Base-by-base conservation (phyloP, 371 early-diverging fungal species). In the Apophysomyces sp. region DNA sequence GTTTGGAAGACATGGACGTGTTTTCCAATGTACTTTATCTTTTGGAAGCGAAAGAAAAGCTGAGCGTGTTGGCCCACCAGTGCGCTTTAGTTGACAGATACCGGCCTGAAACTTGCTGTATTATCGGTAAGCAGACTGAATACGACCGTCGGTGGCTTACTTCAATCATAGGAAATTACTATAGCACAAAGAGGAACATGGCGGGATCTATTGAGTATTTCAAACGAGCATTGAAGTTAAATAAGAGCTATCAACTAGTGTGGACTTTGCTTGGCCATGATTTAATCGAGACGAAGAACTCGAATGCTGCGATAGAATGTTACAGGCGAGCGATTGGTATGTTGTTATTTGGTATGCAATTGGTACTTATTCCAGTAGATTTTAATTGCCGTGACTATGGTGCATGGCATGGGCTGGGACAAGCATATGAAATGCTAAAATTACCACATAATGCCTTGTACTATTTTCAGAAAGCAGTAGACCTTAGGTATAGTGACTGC, bases 241-340 rank as follows among this genome's bases (percentile, higher is more conserved):
- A 94, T 61, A 82, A 86, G 26, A 81, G 82, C 56, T 93, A 91
- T 68, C 73, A 89, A 32, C 80, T 90, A 4, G 94, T 93, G 1
- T 97, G 96, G 91, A 95, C 94, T 0, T 80, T 99, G 58, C 80
- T 98, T 65, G 99, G 98, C 1, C 98, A 98, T 69, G 97, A 97
- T 69, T 97, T 94, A 63, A 77, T 98, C 52, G 96, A 98, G 66
- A 57, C 93, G 72, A 94, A 94, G 58, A 93, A 95, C 58, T 84
- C 90, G 2, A 82, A 87, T 28, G 92, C 93, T 9, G 98, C 98
- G 2, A 87, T 97, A 4, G 92, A 94, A 64, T 90, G 94, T 11
- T 98, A 97, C 67, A 79, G 94, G 34, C 76, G 90, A 37, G 97
- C 96, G 0, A 77, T 89, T 13, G 88, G 91, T 88, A 74, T 67